Percentiles rank a stretch among this genome's conserved stretches.
phyloP scores from a whole-genome alignment of 306 rosid species.

The Albizia julibrissin region DNA sequence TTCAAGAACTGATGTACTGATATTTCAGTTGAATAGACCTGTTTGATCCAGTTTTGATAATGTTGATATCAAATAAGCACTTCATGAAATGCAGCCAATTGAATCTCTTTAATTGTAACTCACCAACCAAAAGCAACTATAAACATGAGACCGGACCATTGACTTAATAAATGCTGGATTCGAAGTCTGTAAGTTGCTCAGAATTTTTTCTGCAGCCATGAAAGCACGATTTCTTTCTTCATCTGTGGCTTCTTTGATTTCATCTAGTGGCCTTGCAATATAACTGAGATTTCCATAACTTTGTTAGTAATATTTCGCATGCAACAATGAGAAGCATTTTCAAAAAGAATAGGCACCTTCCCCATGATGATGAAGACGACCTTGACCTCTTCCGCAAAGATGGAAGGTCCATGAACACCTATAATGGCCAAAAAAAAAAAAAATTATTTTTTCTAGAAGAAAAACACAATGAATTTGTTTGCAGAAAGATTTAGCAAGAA shows the following conservation, averaged over 20 bases:
- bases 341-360: conserved; percentile 52
- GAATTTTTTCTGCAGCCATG: conserved; percentile 57
- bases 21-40: not conserved
- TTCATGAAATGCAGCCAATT: not conserved
- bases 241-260: conserved; percentile 55
- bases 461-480: not conserved
- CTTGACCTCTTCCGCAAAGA: conserved; percentile 54
- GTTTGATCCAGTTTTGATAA: not conserved
- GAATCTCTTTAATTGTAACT: conserved; percentile 31
- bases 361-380: conserved; percentile 49
- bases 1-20: not conserved
- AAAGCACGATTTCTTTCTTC: conserved; percentile 58
- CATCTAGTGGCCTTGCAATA: conserved; percentile 68
- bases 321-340: conserved; percentile 5
- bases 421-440: conserved; percentile 16
- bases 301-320: conserved; percentile 24
- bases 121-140: conserved; percentile 94
- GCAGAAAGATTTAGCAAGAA: not conserved
- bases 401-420: conserved; percentile 48
- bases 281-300: conserved; percentile 47
- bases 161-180: conserved; percentile 70
- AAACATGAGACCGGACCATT: conserved; percentile 86
- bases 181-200: conserved; percentile 43
- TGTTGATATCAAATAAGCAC: not conserved
- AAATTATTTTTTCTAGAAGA: not conserved